Evolutionary conservation across 163 green algal species (phyloP).

Genomic region (Volvox carteri): DNA sequence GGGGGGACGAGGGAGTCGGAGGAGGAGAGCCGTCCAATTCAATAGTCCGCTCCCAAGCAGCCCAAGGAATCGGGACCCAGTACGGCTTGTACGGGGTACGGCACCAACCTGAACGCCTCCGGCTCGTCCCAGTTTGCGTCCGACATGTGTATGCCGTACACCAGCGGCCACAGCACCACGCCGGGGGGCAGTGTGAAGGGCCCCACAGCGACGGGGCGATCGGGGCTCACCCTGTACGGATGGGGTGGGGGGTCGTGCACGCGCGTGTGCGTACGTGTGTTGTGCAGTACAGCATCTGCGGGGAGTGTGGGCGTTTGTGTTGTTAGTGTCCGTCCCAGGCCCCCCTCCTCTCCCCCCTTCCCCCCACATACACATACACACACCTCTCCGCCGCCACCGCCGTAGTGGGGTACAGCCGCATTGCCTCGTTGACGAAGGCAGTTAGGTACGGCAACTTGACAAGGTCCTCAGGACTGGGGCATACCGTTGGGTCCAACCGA

Average conservation of each 20-base stretch:
- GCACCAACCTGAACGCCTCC: constrained; percentile 30
- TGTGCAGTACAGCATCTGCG: too few species aligned
- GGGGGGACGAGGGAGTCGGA: too few species aligned
- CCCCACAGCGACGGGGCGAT: neutral
- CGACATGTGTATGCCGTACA: constrained; percentile 41
- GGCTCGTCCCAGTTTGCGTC: constrained; percentile 33
- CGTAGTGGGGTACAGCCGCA: constrained; percentile 7
- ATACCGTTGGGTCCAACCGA: neutral
- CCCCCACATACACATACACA: too few species aligned
- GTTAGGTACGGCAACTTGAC: constrained; percentile 24
- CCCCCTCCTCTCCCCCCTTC: too few species aligned
- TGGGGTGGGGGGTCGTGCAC: neutral
- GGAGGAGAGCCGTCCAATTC: too few species aligned
- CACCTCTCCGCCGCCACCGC: constrained; percentile 29
- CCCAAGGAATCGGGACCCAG: too few species aligned
- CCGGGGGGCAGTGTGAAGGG: neutral
- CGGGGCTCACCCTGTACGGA: neutral
- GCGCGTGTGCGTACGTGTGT: too few species aligned
- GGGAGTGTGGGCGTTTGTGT: too few species aligned
- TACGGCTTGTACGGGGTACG: too few species aligned
- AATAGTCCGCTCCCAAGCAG: too few species aligned
- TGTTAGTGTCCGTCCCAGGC: too few species aligned
- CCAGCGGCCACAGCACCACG: constrained; percentile 33
- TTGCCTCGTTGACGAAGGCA: constrained; percentile 48
- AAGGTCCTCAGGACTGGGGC: constrained; percentile 34